Evolutionary conservation across 441 rosid genomes (phyloP).

Genomic region (Gossypium laxum): DNA sequence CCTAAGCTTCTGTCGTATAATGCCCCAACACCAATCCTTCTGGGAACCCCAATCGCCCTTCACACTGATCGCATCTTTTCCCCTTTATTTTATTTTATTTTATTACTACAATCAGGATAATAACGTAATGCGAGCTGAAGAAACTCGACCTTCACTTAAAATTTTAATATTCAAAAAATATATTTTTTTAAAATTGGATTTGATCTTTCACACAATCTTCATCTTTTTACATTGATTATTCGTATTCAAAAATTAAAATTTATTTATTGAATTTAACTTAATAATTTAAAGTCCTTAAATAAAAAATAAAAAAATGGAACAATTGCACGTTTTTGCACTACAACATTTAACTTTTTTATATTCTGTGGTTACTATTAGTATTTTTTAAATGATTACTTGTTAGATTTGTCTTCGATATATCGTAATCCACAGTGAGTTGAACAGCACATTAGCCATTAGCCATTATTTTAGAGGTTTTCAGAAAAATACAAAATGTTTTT

Average conservation of each 20-base stretch:
- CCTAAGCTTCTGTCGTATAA: conserved; percentile 23
- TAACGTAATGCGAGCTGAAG: neutral
- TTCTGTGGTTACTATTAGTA: neutral
- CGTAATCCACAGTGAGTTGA: conserved; percentile 29
- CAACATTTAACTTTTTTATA: neutral
- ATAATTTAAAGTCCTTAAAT: too few relatives aligned
- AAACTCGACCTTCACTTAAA: neutral
- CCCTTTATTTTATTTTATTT: neutral
- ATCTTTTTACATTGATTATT: too few relatives aligned
- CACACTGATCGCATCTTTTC: conserved; percentile 2
- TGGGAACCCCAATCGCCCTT: neutral
- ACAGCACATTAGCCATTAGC: neutral
- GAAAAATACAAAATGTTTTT: neutral
- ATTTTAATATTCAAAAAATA: neutral
- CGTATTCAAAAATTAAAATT: too few relatives aligned
- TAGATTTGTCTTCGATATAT: conserved; percentile 20
- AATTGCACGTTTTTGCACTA: too few relatives aligned
- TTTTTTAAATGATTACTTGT: neutral
- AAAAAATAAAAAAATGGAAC: too few relatives aligned
- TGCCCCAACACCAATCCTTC: conserved; percentile 20
- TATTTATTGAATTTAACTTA: too few relatives aligned
- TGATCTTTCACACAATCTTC: too few relatives aligned
- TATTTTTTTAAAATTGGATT: neutral
- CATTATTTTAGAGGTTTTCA: neutral
- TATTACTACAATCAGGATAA: neutral